These are phyloP conservation scores for Lactarius sanguifluus DNA, from an alignment of 768 basidiomycete species.

Conservation along the genomic window DNA sequence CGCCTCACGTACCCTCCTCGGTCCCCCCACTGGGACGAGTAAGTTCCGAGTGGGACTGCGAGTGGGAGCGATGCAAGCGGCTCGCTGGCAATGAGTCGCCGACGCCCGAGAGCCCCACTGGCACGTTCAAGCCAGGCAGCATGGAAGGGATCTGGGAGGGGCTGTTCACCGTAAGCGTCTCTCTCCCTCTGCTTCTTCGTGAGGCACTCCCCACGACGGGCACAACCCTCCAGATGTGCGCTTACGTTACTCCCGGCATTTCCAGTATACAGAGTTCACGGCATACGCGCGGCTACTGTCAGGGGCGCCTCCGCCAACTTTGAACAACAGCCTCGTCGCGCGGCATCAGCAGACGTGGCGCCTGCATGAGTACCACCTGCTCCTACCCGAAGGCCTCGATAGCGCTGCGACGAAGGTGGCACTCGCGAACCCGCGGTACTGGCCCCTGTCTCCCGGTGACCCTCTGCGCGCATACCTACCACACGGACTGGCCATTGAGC, in stretches of 20 bases:
- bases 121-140: constrained; percentile 61
- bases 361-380: constrained; percentile 71
- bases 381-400: constrained; percentile 36
- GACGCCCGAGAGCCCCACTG: constrained; percentile 39
- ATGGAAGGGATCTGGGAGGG: constrained; percentile 83
- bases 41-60: constrained; percentile 64
- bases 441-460: constrained; percentile 55
- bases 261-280: constrained; percentile 79
- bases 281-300: constrained; percentile 77
- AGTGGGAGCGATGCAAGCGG: constrained; percentile 60
- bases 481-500: constrained; percentile 47
- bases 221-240: neutral
- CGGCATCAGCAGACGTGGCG: constrained; percentile 91
- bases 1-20: constrained; percentile 33
- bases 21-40: constrained; percentile 27
- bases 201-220: neutral
- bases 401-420: constrained; percentile 30
- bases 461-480: constrained; percentile 65
- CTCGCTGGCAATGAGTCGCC: constrained; percentile 35
- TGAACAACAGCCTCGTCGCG: constrained; percentile 76
- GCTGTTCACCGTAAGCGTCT: constrained; percentile 59
- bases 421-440: constrained; percentile 11
- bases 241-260: neutral
- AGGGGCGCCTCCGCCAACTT: constrained; percentile 59
- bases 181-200: neutral